Percentiles rank a stretch among this genome's conserved stretches.
These are phyloP conservation scores for Mycena chlorophos DNA, from an alignment of 768 basidiomycete genomes.

Conservation along the genomic window DNA sequence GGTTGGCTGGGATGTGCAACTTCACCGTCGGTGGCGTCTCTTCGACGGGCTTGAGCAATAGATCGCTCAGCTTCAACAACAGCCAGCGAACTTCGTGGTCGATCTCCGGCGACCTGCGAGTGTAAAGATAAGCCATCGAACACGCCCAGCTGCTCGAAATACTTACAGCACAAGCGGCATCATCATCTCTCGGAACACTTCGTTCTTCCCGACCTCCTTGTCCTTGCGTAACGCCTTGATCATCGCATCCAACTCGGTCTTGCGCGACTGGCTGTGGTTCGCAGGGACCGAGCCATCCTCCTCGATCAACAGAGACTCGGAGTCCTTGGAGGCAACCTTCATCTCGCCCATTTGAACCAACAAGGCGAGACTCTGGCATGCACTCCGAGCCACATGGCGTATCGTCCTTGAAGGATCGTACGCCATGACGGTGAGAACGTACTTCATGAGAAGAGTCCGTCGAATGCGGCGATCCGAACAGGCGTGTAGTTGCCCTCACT, in stretches of 20 bases:
- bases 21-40: conserved; percentile 87
- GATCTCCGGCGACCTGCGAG: conserved; percentile 67
- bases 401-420: conserved; percentile 82
- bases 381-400: conserved; percentile 82
- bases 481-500: conserved; percentile 94
- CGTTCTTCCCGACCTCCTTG: conserved; percentile 79
- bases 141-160: background rate
- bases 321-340: conserved; percentile 70
- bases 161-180: conserved; percentile 81
- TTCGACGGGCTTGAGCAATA: conserved; percentile 78
- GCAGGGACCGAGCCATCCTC: conserved; percentile 78
- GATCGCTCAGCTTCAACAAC: conserved; percentile 86
- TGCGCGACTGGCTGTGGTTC: conserved; percentile 73
- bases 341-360: conserved; percentile 90
- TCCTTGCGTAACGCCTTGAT: conserved; percentile 88
- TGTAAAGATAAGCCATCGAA: conserved; percentile 15
- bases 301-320: conserved; percentile 79
- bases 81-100: conserved; percentile 92
- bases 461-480: conserved; percentile 91
- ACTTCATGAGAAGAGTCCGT: conserved; percentile 87
- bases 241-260: conserved; percentile 80
- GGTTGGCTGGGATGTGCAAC: conserved; percentile 75
- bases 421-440: conserved; percentile 83
- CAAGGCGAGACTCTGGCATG: conserved; percentile 84
- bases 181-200: conserved; percentile 73